Percentiles rank a stretch among this genome's conserved stretches.
These are phyloP conservation scores for Cladosporium oxysporum DNA, from an alignment of 2,329 filamentous ascomycete species.

Conservation along the genomic window DNA sequence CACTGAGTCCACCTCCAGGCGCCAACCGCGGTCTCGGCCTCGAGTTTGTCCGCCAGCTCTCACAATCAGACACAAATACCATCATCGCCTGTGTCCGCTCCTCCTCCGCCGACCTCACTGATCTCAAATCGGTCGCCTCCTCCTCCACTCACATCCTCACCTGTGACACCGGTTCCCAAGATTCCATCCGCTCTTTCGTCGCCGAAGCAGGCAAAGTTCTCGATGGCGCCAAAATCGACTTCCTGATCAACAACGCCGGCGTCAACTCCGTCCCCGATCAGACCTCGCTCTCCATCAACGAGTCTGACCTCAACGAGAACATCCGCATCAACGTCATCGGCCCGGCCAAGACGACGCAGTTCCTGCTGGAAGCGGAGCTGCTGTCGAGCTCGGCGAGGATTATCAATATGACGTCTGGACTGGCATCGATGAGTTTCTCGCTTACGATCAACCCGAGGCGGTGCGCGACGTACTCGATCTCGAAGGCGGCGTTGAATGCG, in stretches of 20 bases:
- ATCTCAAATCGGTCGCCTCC: constrained; percentile 32
- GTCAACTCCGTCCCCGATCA: constrained; percentile 43
- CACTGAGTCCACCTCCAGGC: constrained; percentile 41
- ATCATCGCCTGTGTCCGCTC: constrained; percentile 46
- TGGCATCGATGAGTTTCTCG: constrained; percentile 37
- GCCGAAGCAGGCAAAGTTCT: constrained; percentile 37
- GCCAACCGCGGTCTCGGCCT: constrained; percentile 51
- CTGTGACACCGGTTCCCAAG: constrained; percentile 43
- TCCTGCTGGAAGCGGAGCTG: constrained; percentile 33
- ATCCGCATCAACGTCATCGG: constrained; percentile 52
- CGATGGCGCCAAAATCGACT: constrained; percentile 42
- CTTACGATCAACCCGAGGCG: constrained; percentile 34
- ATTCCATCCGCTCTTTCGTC: constrained; percentile 40
- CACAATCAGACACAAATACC: constrained; percentile 36
- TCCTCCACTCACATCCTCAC: constrained; percentile 43
- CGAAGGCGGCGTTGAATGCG: constrained; percentile 49
- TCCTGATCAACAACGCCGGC: constrained; percentile 45
- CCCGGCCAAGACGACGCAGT: constrained; percentile 48
- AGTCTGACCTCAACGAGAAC: constrained; percentile 41
- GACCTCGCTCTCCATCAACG: constrained; percentile 43
- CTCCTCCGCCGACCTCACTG: constrained; percentile 31
- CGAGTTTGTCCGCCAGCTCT: constrained; percentile 54
- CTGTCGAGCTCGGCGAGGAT: constrained; percentile 36
- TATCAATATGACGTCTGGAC: constrained; percentile 40
- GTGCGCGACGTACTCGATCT: constrained; percentile 45